Evolutionary conservation across 257 asterid species (phyloP).

Genomic region (Solanum piurae): DNA sequence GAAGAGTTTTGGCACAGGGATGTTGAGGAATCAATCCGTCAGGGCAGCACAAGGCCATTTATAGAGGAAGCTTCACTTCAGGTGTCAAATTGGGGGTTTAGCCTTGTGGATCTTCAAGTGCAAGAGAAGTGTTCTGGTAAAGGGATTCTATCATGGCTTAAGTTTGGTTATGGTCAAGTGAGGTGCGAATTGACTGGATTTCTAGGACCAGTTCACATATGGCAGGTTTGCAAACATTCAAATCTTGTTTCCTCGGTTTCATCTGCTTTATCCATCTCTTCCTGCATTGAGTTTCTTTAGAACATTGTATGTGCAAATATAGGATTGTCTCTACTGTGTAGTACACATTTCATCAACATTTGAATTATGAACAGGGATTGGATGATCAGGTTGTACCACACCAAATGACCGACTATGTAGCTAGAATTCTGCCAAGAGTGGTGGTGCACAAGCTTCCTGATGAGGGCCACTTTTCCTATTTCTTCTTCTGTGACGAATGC

Average conservation of each 20-base stretch:
- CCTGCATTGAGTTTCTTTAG: not conserved
- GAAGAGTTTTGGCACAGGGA: slow-evolving; percentile 77
- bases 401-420: slow-evolving; percentile 48
- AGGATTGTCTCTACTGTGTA: not conserved
- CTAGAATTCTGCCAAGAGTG: slow-evolving; percentile 54
- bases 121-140: slow-evolving; percentile 47
- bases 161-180: slow-evolving; percentile 45
- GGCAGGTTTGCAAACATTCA: slow-evolving; percentile 53
- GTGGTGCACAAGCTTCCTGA: slow-evolving; percentile 54
- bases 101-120: slow-evolving; percentile 56
- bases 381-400: slow-evolving; percentile 70
- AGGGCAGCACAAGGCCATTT: slow-evolving; percentile 47
- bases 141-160: slow-evolving; percentile 61
- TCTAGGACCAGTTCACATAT: slow-evolving; percentile 85
- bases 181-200: slow-evolving; percentile 67
- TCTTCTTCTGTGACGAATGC: slow-evolving; percentile 59
- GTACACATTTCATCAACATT: not conserved
- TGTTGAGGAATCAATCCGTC: slow-evolving; percentile 78
- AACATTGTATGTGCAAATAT: not conserved
- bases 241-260: not conserved
- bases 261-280: not conserved
- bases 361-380: slow-evolving; percentile 48
- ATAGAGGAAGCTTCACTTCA: slow-evolving; percentile 74
- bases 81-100: slow-evolving; percentile 86
- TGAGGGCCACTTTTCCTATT: slow-evolving; percentile 84